Evolutionary conservation across 345 rosid genomes (phyloP).

Genomic region (Heritiera littoralis): DNA sequence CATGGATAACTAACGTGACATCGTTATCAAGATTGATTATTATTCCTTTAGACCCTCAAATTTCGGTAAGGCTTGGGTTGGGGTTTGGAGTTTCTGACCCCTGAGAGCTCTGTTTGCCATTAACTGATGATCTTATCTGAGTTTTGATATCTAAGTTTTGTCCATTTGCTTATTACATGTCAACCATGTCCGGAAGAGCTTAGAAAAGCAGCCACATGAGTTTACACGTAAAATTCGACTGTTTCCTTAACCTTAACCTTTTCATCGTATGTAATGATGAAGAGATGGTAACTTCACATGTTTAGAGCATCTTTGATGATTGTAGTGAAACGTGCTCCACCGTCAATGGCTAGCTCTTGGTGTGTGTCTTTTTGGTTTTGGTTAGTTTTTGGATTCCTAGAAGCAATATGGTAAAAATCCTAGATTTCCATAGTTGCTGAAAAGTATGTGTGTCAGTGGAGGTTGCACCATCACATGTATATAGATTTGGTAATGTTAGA

Average conservation of each 20-base stretch:
- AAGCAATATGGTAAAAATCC: too few species aligned
- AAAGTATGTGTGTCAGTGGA: too few species aligned
- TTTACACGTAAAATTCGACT: slow-evolving; percentile 13
- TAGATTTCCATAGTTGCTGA: too few species aligned
- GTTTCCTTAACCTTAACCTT: not conserved
- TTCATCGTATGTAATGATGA: slow-evolving; percentile 14
- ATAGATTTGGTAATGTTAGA: too few species aligned
- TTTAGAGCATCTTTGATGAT: slow-evolving; percentile 18
- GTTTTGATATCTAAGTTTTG: not conserved
- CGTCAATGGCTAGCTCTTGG: not conserved
- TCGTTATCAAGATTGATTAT: not conserved
- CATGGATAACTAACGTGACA: not conserved
- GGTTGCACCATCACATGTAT: too few species aligned
- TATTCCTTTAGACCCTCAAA: not conserved
- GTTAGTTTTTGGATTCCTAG: too few species aligned
- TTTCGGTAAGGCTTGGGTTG: not conserved
- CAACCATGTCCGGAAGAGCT: not conserved
- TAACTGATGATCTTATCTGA: not conserved
- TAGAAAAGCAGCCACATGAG: not conserved
- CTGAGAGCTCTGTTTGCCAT: not conserved
- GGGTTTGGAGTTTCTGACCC: not conserved
- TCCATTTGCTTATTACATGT: not conserved
- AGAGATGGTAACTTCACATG: slow-evolving; percentile 7
- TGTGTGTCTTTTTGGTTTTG: not conserved
- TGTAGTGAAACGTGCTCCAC: slow-evolving; percentile 12